These are phyloP conservation scores for Solanum arcanum DNA, from an alignment of 257 asterid genomes.

Conservation along the genomic window DNA sequence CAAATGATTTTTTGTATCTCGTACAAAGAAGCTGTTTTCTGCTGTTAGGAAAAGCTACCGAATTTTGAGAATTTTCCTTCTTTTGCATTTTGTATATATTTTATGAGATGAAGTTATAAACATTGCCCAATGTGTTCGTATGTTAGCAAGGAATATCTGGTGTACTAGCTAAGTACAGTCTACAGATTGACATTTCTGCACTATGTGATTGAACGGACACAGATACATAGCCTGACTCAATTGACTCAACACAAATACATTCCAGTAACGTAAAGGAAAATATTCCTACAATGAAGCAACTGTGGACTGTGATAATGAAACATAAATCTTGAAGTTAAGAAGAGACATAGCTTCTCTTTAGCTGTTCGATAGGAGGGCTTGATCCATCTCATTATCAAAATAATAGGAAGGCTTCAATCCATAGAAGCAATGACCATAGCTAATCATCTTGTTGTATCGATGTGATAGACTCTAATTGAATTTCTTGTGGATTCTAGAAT, in stretches of 20 bases:
- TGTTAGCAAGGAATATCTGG: neutral
- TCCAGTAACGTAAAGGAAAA: neutral
- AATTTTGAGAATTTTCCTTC: neutral
- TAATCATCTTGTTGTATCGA: neutral
- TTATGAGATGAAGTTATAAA: neutral
- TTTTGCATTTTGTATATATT: neutral
- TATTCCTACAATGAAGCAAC: neutral
- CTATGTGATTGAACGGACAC: neutral
- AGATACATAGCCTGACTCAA: neutral
- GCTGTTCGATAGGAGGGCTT: neutral
- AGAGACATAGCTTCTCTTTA: neutral
- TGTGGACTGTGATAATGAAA: neutral
- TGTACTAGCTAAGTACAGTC: neutral
- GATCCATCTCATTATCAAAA: neutral
- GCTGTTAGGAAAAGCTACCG: neutral
- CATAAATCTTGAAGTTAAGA: neutral
- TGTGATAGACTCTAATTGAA: neutral
- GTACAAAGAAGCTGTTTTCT: neutral
- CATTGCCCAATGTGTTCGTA: neutral
- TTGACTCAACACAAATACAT: neutral
- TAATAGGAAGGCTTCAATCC: neutral
- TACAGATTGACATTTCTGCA: neutral
- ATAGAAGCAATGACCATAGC: neutral
- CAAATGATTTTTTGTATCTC: neutral
- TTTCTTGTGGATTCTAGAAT: slow-evolving; percentile 17